A percentile compares a stretch with the other conserved stretches of the same genome.
These are phyloP conservation scores for Puya raimondii DNA, from an alignment of 176 grass and related monocot genomes.

Conservation along the genomic window DNA sequence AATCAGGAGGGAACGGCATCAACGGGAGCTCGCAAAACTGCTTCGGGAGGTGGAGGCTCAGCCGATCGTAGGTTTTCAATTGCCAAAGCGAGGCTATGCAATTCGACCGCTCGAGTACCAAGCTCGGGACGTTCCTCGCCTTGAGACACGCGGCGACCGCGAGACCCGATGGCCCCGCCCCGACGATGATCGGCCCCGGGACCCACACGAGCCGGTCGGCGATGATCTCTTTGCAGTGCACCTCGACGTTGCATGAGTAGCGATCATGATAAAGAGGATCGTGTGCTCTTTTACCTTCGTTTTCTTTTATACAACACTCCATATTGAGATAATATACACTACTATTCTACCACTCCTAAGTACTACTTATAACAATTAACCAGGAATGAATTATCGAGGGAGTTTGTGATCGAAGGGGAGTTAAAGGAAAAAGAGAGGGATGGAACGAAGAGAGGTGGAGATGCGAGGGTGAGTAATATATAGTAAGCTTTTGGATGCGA, in stretches of 20 bases:
- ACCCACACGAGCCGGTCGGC: conserved; percentile 31
- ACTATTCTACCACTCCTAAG: not conserved
- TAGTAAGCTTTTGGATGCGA: conserved; percentile 1
- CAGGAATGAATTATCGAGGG: not conserved
- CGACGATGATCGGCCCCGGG: conserved; percentile 66
- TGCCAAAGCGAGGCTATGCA: conserved; percentile 93
- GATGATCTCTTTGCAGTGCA: not conserved
- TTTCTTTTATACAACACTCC: conserved; percentile 43
- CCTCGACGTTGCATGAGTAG: too few species aligned
- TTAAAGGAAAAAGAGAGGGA: conserved; percentile 1
- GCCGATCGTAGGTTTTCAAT: conserved; percentile 79
- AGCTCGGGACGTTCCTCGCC: conserved; percentile 54
- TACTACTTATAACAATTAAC: conserved; percentile 12
- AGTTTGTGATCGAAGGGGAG: not conserved
- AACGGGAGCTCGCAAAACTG: conserved; percentile 94
- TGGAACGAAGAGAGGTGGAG: conserved; percentile 15
- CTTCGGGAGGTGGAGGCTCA: conserved; percentile 92
- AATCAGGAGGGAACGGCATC: conserved; percentile 60
- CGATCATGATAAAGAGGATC: conserved; percentile 44
- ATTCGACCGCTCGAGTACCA: conserved; percentile 72
- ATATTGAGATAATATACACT: conserved; percentile 1
- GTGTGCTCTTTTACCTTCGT: conserved; percentile 69
- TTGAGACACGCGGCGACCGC: conserved; percentile 84
- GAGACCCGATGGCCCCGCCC: conserved; percentile 91
- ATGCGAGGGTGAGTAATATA: conserved; percentile 9